A percentile compares a stretch with the other conserved stretches of the same genome.
These are phyloP conservation scores for Proliferodiscus dingleyae DNA, from an alignment of 2,329 filamentous ascomycete genomes.

Conservation along the genomic window DNA sequence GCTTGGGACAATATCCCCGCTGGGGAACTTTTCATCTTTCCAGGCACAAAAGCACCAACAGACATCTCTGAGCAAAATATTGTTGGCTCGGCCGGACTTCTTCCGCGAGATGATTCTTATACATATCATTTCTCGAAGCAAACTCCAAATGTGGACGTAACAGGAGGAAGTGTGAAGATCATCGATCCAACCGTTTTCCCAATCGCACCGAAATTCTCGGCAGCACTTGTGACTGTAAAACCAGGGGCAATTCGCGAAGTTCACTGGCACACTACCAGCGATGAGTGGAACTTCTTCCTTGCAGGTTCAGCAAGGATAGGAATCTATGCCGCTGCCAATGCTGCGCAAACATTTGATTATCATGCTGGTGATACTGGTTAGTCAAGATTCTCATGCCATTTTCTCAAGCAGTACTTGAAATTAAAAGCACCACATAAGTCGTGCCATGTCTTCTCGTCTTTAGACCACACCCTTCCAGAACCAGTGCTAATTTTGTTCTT, in stretches of 20 bases:
- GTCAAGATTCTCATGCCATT: too few relatives aligned
- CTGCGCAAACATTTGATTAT: slow-evolving; percentile 72
- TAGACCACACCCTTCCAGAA: too few relatives aligned
- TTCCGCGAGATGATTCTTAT: slow-evolving; percentile 38
- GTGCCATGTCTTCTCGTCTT: too few relatives aligned
- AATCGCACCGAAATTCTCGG: slow-evolving; percentile 67
- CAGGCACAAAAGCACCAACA: slow-evolving; percentile 43
- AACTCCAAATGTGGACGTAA: slow-evolving; percentile 67
- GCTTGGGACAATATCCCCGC: slow-evolving; percentile 44
- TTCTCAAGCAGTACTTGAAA: too few relatives aligned
- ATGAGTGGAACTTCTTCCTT: slow-evolving; percentile 80
- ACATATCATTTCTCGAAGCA: slow-evolving; percentile 53
- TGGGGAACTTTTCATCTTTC: slow-evolving; percentile 49
- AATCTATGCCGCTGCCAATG: slow-evolving; percentile 65
- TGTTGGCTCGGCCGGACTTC: slow-evolving; percentile 40
- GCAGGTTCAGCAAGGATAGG: slow-evolving; percentile 66
- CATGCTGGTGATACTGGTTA: slow-evolving; percentile 65
- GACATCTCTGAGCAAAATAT: slow-evolving; percentile 44
- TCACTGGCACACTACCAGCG: slow-evolving; percentile 77
- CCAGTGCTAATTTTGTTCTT: too few relatives aligned
- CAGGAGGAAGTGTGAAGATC: slow-evolving; percentile 67
- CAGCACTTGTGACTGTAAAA: slow-evolving; percentile 65
- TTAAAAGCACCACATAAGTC: too few relatives aligned
- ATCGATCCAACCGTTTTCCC: slow-evolving; percentile 73
- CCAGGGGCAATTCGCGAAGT: slow-evolving; percentile 47